Conservation (phyloP, 495 filamentous ascomycete genomes). For the Bacidia gigantensis region DNA sequence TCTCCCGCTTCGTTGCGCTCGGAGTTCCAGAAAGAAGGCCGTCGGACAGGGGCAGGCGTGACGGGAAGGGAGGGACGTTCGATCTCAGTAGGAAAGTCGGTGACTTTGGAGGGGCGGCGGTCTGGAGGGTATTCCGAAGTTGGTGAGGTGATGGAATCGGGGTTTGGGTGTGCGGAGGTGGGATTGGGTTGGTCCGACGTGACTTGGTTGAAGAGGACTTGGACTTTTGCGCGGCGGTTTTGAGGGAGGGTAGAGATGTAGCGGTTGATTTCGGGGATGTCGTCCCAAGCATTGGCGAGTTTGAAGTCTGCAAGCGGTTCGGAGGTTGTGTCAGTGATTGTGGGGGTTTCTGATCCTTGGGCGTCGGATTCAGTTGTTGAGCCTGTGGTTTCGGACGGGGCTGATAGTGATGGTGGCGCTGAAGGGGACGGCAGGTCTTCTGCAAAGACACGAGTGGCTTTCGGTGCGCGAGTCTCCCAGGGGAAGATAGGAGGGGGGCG, state of each 20-base stretch:
- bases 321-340: slow-evolving; percentile 29
- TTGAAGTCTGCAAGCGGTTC: slow-evolving; percentile 52
- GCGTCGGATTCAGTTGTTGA: slow-evolving; percentile 25
- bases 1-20: slow-evolving; percentile 38
- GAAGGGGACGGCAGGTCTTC: slow-evolving; percentile 33
- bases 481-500: slow-evolving; percentile 62
- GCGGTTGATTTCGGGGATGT: slow-evolving; percentile 63
- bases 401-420: slow-evolving; percentile 7
- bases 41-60: slow-evolving; percentile 64
- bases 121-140: slow-evolving; percentile 17
- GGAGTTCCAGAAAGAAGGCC: slow-evolving; percentile 37
- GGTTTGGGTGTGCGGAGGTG: slow-evolving; percentile 4
- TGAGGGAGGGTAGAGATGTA: slow-evolving; percentile 62
- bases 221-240: slow-evolving; percentile 45
- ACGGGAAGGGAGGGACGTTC: slow-evolving; percentile 86
- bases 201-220: slow-evolving; percentile 29
- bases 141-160: slow-evolving; percentile 9
- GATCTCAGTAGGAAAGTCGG: slow-evolving; percentile 71
- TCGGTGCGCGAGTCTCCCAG: slow-evolving; percentile 58
- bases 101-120: slow-evolving; percentile 38
- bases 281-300: slow-evolving; percentile 77
- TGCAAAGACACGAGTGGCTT: slow-evolving; percentile 59
- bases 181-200: slow-evolving; percentile 4
- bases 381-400: slow-evolving; percentile 16
- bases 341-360: slow-evolving; percentile 25